A percentile compares a stretch with the other conserved stretches of the same genome.
phyloP scores from a whole-genome alignment of 495 filamentous ascomycete genomes.

The Aspergillus steynii region DNA sequence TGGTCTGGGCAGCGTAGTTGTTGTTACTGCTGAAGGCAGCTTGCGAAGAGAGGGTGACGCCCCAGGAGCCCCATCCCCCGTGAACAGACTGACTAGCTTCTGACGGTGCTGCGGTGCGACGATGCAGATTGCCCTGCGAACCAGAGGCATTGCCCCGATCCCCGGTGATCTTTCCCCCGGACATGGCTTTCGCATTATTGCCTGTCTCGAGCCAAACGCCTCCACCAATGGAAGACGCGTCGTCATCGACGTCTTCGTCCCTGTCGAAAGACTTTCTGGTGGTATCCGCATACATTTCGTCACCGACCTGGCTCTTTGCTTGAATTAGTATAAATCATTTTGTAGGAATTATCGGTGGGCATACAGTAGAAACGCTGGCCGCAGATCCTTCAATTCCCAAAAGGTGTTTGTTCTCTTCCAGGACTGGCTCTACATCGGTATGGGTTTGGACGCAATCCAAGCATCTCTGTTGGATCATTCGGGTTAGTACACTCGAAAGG shows the following conservation, averaged over 20 bases:
- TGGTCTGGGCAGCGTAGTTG: not conserved
- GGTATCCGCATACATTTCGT: not conserved
- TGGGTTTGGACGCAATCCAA: constrained; percentile 50
- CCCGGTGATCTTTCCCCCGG: constrained; percentile 5
- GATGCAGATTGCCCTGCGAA: constrained; percentile 15
- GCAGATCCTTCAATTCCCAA: constrained; percentile 13
- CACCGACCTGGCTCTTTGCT: constrained; percentile 3
- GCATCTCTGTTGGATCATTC: constrained; percentile 48
- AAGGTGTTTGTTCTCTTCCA: constrained; percentile 21
- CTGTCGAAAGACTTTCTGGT: not conserved
- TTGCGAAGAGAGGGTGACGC: constrained; percentile 5
- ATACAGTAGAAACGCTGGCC: not conserved
- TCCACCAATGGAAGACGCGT: constrained; percentile 19
- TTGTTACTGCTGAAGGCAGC: not conserved
- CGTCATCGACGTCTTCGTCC: constrained; percentile 7
- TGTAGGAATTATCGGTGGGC: not conserved
- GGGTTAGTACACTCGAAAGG: not conserved
- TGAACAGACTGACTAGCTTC: constrained; percentile 8
- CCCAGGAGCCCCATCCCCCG: constrained; percentile 17
- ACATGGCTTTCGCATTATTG: not conserved
- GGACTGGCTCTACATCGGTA: constrained; percentile 23
- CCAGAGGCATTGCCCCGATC: constrained; percentile 20
- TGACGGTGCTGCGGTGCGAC: constrained; percentile 1
- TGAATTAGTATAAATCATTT: not conserved
- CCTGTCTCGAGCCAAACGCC: constrained; percentile 21